Conservation (phyloP, 176 grass and related monocot species). For the Carex myosuroides region DNA sequence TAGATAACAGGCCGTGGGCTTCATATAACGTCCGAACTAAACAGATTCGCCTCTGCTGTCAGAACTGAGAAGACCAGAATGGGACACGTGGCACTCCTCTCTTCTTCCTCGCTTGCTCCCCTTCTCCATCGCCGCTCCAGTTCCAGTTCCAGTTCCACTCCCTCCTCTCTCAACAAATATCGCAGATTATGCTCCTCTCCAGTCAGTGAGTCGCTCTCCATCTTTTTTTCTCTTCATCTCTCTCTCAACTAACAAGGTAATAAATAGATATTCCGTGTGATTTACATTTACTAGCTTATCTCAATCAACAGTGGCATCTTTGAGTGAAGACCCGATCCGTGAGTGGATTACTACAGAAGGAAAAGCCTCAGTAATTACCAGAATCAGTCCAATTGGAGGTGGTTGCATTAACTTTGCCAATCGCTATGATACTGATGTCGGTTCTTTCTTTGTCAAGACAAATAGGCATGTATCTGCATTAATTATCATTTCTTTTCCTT, state of each 20-base stretch:
- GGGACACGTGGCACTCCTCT: conserved; percentile 21
- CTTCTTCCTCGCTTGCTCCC: not conserved
- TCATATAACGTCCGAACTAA: not conserved
- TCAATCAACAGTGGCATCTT: conserved; percentile 42
- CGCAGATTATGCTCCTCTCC: not conserved
- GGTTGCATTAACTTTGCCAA: conserved; percentile 78
- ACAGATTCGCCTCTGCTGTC: not conserved
- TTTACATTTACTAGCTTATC: not conserved
- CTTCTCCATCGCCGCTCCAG: not conserved
- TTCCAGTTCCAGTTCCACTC: not conserved
- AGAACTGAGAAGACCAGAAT: not conserved
- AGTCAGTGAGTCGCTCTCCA: conserved; percentile 6
- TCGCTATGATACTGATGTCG: conserved; percentile 62
- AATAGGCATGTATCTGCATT: conserved; percentile 47
- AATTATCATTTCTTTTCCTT: not conserved
- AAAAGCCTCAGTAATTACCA: conserved; percentile 71
- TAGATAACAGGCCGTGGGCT: not conserved
- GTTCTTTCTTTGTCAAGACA: conserved; percentile 84
- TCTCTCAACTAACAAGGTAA: not conserved
- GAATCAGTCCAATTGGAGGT: conserved; percentile 62
- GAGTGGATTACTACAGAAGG: conserved; percentile 94
- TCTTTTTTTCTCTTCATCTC: not conserved
- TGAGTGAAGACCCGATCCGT: conserved; percentile 62
- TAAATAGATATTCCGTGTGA: not conserved
- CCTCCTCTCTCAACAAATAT: not conserved